phyloP scores from a whole-genome alignment of 2,329 filamentous ascomycete species.

The Xylariales sp. region DNA sequence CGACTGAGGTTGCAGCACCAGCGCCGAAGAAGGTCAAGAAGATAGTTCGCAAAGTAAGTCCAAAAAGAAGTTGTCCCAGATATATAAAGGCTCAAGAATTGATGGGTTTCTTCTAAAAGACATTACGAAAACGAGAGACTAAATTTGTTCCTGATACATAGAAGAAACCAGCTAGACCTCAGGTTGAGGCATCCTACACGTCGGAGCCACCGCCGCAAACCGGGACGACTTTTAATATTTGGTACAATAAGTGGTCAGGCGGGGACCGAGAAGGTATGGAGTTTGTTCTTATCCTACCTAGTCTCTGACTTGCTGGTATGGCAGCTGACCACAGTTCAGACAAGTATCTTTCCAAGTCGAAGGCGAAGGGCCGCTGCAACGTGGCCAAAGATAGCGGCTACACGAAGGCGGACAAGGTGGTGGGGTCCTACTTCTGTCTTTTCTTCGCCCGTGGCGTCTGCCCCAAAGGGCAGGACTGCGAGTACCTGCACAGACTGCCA shows the following conservation, averaged over 20 bases:
- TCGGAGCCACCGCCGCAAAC: slow-evolving; percentile 87
- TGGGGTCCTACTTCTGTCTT: slow-evolving; percentile 86
- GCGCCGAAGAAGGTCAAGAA: slow-evolving; percentile 71
- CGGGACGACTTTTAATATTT: slow-evolving; percentile 88
- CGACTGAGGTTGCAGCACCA: slow-evolving; percentile 41
- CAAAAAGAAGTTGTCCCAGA: too few species aligned
- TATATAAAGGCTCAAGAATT: too few species aligned
- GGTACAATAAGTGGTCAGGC: slow-evolving; percentile 98
- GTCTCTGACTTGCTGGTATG: too few species aligned
- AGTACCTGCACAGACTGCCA: slow-evolving; percentile 87
- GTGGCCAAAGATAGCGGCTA: slow-evolving; percentile 75
- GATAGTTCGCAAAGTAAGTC: slow-evolving; percentile 86
- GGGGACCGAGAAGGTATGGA: slow-evolving; percentile 93
- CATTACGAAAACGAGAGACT: too few species aligned
- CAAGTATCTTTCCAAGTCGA: slow-evolving; percentile 77
- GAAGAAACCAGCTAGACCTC: slow-evolving; percentile 79
- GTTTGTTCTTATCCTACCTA: too few species aligned
- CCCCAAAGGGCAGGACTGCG: slow-evolving; percentile 86
- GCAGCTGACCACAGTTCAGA: too few species aligned
- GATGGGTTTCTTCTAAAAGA: too few species aligned
- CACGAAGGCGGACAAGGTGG: slow-evolving; percentile 69
- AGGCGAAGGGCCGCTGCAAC: slow-evolving; percentile 82
- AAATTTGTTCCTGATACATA: too few species aligned
- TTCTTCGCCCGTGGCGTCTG: slow-evolving; percentile 82
- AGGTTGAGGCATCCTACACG: slow-evolving; percentile 80